Base-by-base conservation (phyloP, 495 filamentous ascomycete genomes). In the Clavariopsis aquatica region DNA sequence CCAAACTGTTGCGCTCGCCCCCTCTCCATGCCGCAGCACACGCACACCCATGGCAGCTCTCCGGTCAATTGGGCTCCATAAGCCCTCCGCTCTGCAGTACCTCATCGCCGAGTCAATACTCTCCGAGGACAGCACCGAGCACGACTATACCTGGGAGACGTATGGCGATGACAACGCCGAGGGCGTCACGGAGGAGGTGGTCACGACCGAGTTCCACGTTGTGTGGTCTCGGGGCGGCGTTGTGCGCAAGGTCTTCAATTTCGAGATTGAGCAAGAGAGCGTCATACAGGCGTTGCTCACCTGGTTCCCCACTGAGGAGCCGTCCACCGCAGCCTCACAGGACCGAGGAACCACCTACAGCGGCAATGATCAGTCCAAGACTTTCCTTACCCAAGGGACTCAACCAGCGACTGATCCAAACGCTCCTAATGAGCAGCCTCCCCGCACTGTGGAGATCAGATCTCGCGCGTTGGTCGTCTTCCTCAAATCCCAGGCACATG, bases 191-290 rank as follows among this genome's bases (percentile, higher is more conserved):
- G 94, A 99, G 58, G 94, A 98, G 74, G 76, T 98, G n/a, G 77
- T 96, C 24, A 86, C 87, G 59, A 96, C 93, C 3, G 82, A 88
- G 31, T 82, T 82, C 63, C 89, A 89, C 69, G 94, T 96, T 34
- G 85, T 96, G 62, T 99, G 93, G 93, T 96, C 91, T 31, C 84
- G 90, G 55, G 92, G 90, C 46, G 89, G 89, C 51, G 78, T 95
- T 38, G 87, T 96, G 70, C 90, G 90, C 59, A 90, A 92, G 71
- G 84, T 90, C 63, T 99, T 92, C 78, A 86, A 84, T 53, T 90
- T 97, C 72, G 89, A 93, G 58, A 77, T 90, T 9, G 94, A 98
- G 71, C 87, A 91, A 61, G 91, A 97, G 72, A 79, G 86, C 34
- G 86, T 98, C 57, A 83, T 82, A 38, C 89, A 96, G 74, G 94